Conservation (phyloP, 805 yeast genomes). For the Pichia scutulata region DNA sequence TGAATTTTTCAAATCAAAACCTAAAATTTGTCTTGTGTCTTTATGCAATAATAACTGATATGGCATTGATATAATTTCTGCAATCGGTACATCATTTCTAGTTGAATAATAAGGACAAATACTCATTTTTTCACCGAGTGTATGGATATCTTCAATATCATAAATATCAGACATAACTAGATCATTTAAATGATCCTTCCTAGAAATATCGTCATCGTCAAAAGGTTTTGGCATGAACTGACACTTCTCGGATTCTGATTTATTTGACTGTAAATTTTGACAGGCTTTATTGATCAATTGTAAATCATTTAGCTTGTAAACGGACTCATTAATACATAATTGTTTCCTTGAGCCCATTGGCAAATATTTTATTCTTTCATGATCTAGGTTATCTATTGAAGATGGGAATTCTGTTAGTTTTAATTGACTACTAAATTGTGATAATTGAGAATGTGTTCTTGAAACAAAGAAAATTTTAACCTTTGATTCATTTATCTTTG, state of each 20-base stretch:
- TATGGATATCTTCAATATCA: slow-evolving; percentile 74
- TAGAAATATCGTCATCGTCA: slow-evolving; percentile 25
- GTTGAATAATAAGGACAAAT: slow-evolving; percentile 82
- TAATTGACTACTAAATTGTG: slow-evolving; percentile 72
- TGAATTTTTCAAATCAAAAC: slow-evolving; percentile 51
- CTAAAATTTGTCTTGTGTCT: slow-evolving; percentile 50
- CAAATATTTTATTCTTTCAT: slow-evolving; percentile 55
- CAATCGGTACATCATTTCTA: slow-evolving; percentile 43
- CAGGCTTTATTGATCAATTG: slow-evolving; percentile 75
- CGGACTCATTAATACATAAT: slow-evolving; percentile 65
- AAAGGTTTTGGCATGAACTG: slow-evolving; percentile 32
- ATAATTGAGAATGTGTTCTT: slow-evolving; percentile 84
- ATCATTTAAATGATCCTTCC: slow-evolving; percentile 42
- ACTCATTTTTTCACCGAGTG: slow-evolving; percentile 46
- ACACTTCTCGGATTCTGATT: slow-evolving; percentile 27
- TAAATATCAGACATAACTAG: slow-evolving; percentile 46
- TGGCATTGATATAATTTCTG: slow-evolving; percentile 80
- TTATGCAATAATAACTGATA: slow-evolving; percentile 69
- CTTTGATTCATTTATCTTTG: slow-evolving; percentile 26
- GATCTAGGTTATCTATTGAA: slow-evolving; percentile 32
- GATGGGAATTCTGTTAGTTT: slow-evolving; percentile 56
- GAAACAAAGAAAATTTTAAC: slow-evolving; percentile 64
- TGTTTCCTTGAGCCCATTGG: slow-evolving; percentile 83
- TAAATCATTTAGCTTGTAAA: slow-evolving; percentile 39
- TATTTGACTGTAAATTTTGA: slow-evolving; percentile 50